phyloP scores from a whole-genome alignment of 768 basidiomycete genomes.

The Calocybe gangraenosa region DNA sequence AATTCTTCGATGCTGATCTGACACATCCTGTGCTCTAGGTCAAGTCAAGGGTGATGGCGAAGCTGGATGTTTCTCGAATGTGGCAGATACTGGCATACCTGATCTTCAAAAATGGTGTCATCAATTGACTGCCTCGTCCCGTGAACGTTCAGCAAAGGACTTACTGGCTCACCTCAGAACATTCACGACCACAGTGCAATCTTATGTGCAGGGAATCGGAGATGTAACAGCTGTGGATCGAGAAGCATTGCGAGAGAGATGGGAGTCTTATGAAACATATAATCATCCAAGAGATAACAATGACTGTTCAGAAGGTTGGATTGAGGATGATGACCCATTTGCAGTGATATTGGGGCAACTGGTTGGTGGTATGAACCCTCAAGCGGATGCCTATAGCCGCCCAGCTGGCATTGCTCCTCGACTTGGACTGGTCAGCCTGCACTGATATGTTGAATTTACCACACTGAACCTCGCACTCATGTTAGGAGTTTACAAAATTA shows the following conservation, averaged over 20 bases:
- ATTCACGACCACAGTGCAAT: slow-evolving; percentile 43
- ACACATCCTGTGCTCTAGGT: slow-evolving; percentile 26
- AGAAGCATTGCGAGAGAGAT: slow-evolving; percentile 43
- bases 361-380: slow-evolving; percentile 24
- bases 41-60: slow-evolving; percentile 61
- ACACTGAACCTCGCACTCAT: too few relatives aligned
- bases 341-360: slow-evolving; percentile 27
- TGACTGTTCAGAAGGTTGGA: slow-evolving; percentile 9
- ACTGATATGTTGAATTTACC: not conserved
- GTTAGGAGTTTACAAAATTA: slow-evolving; percentile 42
- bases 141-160: slow-evolving; percentile 38
- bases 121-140: slow-evolving; percentile 46
- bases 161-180: slow-evolving; percentile 46
- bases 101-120: slow-evolving; percentile 58
- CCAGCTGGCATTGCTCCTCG: slow-evolving; percentile 42
- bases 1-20: slow-evolving; percentile 4
- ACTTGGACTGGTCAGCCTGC: slow-evolving; percentile 30
- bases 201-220: slow-evolving; percentile 47
- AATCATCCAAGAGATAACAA: slow-evolving; percentile 19
- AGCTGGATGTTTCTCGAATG: slow-evolving; percentile 48
- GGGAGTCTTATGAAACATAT: slow-evolving; percentile 44
- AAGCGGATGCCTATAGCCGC: slow-evolving; percentile 38
- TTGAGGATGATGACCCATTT: slow-evolving; percentile 28
- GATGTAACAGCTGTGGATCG: slow-evolving; percentile 50
- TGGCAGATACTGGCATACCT: slow-evolving; percentile 53